A percentile compares a stretch with the other conserved stretches of the same genome.
phyloP scores from a whole-genome alignment of 208 protist species.

The Porcisia hertigi region DNA sequence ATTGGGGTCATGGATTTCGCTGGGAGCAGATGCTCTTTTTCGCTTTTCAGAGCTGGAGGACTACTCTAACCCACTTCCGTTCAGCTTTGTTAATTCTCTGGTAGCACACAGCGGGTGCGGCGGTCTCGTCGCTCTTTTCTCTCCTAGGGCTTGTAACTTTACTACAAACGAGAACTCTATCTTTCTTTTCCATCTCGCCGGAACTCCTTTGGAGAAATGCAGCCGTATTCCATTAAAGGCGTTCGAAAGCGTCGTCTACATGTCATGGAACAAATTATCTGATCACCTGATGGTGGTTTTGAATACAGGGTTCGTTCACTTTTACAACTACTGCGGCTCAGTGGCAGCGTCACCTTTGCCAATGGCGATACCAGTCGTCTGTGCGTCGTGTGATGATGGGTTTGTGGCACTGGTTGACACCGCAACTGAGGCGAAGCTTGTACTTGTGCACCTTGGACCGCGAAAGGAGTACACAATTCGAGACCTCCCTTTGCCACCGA shows the following conservation, averaged over 20 bases:
- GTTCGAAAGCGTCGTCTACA: conserved; percentile 54
- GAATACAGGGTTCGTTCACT: conserved; percentile 41
- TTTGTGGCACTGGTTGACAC: conserved; percentile 42
- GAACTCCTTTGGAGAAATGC: background rate
- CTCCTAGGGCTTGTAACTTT: conserved; percentile 13
- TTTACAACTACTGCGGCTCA: conserved; percentile 64
- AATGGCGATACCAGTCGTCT: conserved; percentile 38
- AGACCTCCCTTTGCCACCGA: conserved; percentile 31
- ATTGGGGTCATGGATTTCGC: conserved; percentile 62
- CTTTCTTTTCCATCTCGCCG: conserved; percentile 35
- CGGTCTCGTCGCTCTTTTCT: conserved; percentile 59
- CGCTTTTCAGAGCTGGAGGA: conserved; percentile 54
- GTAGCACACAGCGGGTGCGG: conserved; percentile 53
- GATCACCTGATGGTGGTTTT: conserved; percentile 75
- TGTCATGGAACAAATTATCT: conserved; percentile 66
- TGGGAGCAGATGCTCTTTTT: conserved; percentile 56
- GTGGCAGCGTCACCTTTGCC: conserved; percentile 27
- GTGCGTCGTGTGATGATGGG: conserved; percentile 44
- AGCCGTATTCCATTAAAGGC: conserved; percentile 34
- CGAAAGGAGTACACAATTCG: conserved; percentile 24
- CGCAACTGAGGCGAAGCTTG: conserved; percentile 19
- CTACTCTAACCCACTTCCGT: conserved; percentile 27
- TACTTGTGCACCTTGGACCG: conserved; percentile 24
- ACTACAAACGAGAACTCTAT: conserved; percentile 27
- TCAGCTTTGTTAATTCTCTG: conserved; percentile 28